Base-by-base conservation (phyloP, 208 protist species). In the Leptomonas pyrrhocoris region DNA sequence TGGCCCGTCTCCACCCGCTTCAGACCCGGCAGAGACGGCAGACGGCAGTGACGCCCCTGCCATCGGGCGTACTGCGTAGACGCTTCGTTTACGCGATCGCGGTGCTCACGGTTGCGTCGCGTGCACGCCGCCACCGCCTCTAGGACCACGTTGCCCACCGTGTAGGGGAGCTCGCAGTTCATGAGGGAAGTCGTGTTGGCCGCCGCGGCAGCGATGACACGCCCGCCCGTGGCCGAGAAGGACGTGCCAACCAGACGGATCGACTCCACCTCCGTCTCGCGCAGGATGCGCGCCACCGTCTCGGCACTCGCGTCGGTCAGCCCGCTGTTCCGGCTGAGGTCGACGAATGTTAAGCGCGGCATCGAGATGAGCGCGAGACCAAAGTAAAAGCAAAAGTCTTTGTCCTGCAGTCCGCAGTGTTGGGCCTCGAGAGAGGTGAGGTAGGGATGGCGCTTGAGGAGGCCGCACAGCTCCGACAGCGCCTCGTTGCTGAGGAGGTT, bases 111-210 rank as follows among this genome's bases (percentile, higher is more conserved):
- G 66, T 85, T 88, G 38, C 79, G 79, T 12, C 66, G 70, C 28
- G 70, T 60, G 30, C 61, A 31, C 16, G 18, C 46, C 43, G 68
- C 67, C 13, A 80, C 63, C 7, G 51, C 36, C 25, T 83, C 74
- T 51, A 86, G 36, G 45, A 78, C 75, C 19, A 63, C 56, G 60
- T 73, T 93, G 38, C 90, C 90, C 15, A 96, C 87, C 15, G 88
- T 90, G 68, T 84, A 96, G 2, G 90, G 90, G 55, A 96, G 73
- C 40, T 86, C 80, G 56, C 85, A 80, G 50, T 73, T 65, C n/a
- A 77, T 28, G 5, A 93, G 48, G 1, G 74, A 73, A 8, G 49
- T 60, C 18, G 43, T 50, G 61, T 82, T 89, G 2, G 12, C 31
- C 50, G 83, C 76, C 50, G 87, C 30, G 0, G 84, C 81, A 0